Conservation (phyloP, 164 flowering plant genomes). For the Liquidambar formosana region DNA sequence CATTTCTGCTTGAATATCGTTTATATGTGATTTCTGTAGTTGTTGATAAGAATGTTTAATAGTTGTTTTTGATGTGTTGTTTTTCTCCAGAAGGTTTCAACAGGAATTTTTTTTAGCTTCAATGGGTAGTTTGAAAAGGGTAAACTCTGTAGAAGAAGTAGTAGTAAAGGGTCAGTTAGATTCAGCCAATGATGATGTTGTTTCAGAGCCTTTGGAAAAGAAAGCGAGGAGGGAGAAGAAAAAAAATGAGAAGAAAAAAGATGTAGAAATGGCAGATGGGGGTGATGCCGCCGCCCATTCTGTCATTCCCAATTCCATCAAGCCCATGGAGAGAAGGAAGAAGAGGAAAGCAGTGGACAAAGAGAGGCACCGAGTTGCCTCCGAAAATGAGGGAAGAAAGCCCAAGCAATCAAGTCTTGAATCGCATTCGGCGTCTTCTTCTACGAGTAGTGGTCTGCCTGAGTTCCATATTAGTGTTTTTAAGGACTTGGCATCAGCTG, state of each 20-base stretch:
- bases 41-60: too few species aligned
- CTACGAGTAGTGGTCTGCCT: slow-evolving; percentile 37
- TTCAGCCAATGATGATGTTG: neutral
- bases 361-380: slow-evolving; percentile 31
- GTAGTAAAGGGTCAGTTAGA: slow-evolving; percentile 18
- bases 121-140: slow-evolving; percentile 58
- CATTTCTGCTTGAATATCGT: too few species aligned
- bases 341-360: slow-evolving; percentile 70
- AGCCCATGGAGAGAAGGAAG: slow-evolving; percentile 89
- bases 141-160: slow-evolving; percentile 26
- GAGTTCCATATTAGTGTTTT: slow-evolving; percentile 76
- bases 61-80: too few species aligned
- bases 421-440: slow-evolving; percentile 7
- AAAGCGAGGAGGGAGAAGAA: slow-evolving; percentile 40
- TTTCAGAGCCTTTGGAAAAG: slow-evolving; percentile 19
- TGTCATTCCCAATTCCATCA: slow-evolving; percentile 17
- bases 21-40: too few species aligned
- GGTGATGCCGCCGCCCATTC: slow-evolving; percentile 10
- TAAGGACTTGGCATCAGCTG: slow-evolving; percentile 60
- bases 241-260: slow-evolving; percentile 13
- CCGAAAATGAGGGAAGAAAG: slow-evolving; percentile 19
- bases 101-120: neutral
- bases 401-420: slow-evolving; percentile 8
- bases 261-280: slow-evolving; percentile 13
- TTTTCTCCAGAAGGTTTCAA: neutral